These are phyloP conservation scores for Yarrowia sp. DNA, from an alignment of 805 yeast genomes.

Conservation along the genomic window DNA sequence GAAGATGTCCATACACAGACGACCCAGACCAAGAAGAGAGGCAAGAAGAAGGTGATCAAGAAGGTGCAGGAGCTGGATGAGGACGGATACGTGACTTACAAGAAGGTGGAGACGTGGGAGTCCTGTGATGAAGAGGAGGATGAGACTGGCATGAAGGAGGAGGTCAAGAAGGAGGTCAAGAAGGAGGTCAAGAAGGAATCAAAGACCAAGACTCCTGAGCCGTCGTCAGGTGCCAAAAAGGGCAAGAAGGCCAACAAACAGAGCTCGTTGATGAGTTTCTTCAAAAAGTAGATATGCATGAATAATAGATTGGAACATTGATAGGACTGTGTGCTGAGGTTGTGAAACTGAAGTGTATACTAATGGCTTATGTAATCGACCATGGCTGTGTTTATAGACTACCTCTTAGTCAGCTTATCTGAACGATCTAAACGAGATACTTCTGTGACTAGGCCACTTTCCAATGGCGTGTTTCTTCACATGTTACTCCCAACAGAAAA, in stretches of 20 bases:
- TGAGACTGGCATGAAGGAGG: conserved; percentile 29
- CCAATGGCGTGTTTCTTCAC: too few species aligned
- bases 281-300: conserved; percentile 9
- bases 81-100: conserved; percentile 31
- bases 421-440: too few species aligned
- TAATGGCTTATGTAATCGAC: too few species aligned
- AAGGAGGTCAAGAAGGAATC: conserved; percentile 17
- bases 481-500: too few species aligned
- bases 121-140: conserved; percentile 31
- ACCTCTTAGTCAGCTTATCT: too few species aligned
- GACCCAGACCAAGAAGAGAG: background rate
- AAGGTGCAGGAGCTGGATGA: conserved; percentile 28
- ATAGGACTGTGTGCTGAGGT: too few species aligned
- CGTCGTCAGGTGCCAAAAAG: conserved; percentile 6
- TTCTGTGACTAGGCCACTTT: too few species aligned
- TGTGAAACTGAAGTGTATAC: too few species aligned
- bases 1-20: background rate
- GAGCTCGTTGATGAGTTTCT: conserved; percentile 35
- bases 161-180: conserved; percentile 15
- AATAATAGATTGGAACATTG: too few species aligned
- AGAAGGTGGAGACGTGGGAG: conserved; percentile 36
- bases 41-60: conserved; percentile 26
- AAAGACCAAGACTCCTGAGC: conserved; percentile 1
- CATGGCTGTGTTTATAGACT: too few species aligned
- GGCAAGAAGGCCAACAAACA: conserved; percentile 24